Evolutionary conservation across 1,139 yeast genomes (phyloP).

Genomic region (Kluyveromyces marxianus): DNA sequence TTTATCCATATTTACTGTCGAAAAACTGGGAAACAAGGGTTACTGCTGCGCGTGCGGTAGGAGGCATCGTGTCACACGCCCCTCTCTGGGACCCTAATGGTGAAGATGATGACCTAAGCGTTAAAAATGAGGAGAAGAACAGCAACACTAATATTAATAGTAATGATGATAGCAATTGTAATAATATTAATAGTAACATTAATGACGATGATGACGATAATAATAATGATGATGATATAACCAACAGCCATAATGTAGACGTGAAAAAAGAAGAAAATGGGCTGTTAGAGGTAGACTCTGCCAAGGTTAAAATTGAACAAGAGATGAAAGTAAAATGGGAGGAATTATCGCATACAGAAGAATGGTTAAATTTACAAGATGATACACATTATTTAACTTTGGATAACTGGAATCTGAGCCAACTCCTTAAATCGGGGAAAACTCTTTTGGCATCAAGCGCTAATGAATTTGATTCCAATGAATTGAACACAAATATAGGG

Average conservation of each 20-base stretch:
- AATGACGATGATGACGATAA: slow-evolving; percentile 12
- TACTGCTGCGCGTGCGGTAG: slow-evolving; percentile 91
- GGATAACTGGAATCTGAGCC: slow-evolving; percentile 54
- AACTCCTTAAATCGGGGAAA: slow-evolving; percentile 60
- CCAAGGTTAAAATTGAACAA: slow-evolving; percentile 27
- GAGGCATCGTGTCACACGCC: slow-evolving; percentile 81
- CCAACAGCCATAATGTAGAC: not conserved
- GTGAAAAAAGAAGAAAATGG: slow-evolving; percentile 6
- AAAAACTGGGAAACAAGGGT: slow-evolving; percentile 94
- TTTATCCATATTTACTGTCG: slow-evolving; percentile 79
- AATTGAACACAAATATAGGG: not conserved
- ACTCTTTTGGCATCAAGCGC: slow-evolving; percentile 68
- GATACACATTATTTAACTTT: slow-evolving; percentile 51
- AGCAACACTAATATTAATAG: no score
- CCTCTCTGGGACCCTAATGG: slow-evolving; percentile 78
- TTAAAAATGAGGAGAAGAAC: slow-evolving; percentile 9
- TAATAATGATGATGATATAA: slow-evolving; percentile 10
- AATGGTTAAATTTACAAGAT: slow-evolving; percentile 38
- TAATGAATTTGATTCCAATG: slow-evolving; percentile 35
- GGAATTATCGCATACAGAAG: slow-evolving; percentile 29
- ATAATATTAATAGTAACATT: no score
- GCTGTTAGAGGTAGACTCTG: slow-evolving; percentile 10
- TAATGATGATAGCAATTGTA: no score
- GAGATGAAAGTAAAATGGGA: slow-evolving; percentile 33
- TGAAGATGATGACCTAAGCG: slow-evolving; percentile 22